Evolutionary conservation across 495 filamentous ascomycete species (phyloP), one percentile per base, ranked within the genome.

Genomic region (Penicillium turbatum): DNA sequence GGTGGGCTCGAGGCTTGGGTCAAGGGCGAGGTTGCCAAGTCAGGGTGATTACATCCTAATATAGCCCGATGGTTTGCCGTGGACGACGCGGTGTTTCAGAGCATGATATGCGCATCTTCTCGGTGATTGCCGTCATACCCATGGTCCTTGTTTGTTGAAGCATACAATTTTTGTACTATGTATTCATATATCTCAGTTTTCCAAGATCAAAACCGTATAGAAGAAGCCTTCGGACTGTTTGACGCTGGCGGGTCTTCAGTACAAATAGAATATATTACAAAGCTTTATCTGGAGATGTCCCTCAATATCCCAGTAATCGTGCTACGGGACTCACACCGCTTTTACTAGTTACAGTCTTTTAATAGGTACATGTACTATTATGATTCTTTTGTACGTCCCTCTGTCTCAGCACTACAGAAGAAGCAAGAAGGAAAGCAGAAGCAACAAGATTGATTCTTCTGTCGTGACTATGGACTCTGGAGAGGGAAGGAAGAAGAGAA

Each of bases 1-100:
- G 89, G 87, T 0, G 67, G 73, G 38, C 62, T 96, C 62, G 89
- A 90, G 75, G 82, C 83, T 48, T 96, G 92, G 92, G 88, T 95
- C 4, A 88, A 88, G 77, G 74, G 74, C 38, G 77, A 87, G 70
- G 86, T 84, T 64, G 54, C 34, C 8, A 16, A 54, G 52, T 48
- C 52, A 7, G n/a, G 7, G 13, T 48, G 15, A 48, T n/a, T 5
- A 48, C 32, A 27, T 6, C 27, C 10, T 16, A 17, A 12, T 8
- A 2, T 8, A 8, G n/a, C 24, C 21, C 9, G n/a, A 10, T 15
- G 7, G 6, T 27, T 42, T 12, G 12, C 21, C 2, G 39, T 42
- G 12, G 39, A 3, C 7, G 8, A 26, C 0, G n/a, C 21, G 2
- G 1, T 12, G 7, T 9, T 8, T 27, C 21, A 15, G 12, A 15